Evolutionary conservation across 2,329 filamentous ascomycete species (phyloP), one percentile per base, ranked within the genome.

Genomic region (Ceratocystis albifundus): DNA sequence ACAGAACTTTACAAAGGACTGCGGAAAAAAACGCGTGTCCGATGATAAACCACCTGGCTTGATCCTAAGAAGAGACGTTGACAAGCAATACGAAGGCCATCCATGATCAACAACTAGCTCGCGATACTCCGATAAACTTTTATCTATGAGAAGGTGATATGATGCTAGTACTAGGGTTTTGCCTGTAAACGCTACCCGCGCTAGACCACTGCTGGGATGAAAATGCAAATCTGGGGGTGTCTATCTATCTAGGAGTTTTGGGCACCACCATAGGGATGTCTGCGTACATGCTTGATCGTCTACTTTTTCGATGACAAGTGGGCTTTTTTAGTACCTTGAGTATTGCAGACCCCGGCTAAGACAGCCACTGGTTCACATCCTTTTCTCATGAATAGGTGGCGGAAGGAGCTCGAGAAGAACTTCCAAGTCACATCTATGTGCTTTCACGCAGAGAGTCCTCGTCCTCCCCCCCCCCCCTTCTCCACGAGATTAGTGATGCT

Each of bases 201-300:
- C 64, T 61, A 61, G 22, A 30, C n/a, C 17, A 53, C 45, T 53
- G 10, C 41, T 64, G 22, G 66, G 41, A 61, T 61, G 53, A 53
- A 32, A 48, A 45, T 55, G 36, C 30, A 65, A 59, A 30, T 36
- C 62, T 50, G 32, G 66, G 61, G 50, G 66, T 61, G 61, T 64
- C 61, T 67, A 61, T 67, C 28, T 67, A 50, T 65, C 28, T 64
- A 67, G 66, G 66, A 64, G 41, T 53, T 15, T 6, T 53, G 28
- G 55, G 17, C 55, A 36, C 55, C 30, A n/a, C n/a, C 17, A 7
- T 28, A 59, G 55, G 55, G 55, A 36, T 59, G 12, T 8, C 12
- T 17, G 6, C 30, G 36, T 36, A n/a, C 17, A 36, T n/a, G 30
- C 55, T 59, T 32, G 55, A 59, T 59, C 55, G 25, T 20, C 55